phyloP scores from a whole-genome alignment of 1,284 basidiomycete species.

The Ustanciosporium gigantosporum region DNA sequence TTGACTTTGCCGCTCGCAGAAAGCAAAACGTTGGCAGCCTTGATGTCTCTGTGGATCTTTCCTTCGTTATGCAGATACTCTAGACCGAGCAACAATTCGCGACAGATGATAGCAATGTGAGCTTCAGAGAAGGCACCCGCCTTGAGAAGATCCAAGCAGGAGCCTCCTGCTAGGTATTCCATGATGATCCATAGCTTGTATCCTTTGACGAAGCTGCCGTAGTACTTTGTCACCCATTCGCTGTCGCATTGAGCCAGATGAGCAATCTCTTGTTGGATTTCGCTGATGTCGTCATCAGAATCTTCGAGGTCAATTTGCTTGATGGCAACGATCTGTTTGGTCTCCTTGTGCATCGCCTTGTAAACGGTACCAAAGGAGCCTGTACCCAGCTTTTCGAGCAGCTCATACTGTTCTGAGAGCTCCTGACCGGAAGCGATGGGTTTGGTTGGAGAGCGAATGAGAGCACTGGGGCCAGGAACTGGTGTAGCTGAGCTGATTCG shows the following conservation, averaged over 20 bases:
- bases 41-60: conserved; percentile 98
- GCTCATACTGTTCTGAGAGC: conserved; percentile 71
- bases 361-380: conserved; percentile 96
- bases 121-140: conserved; percentile 84
- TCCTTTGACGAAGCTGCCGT: conserved; percentile 91
- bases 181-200: conserved; percentile 99
- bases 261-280: conserved; percentile 93
- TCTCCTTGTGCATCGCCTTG: conserved; percentile 87
- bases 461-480: conserved; percentile 28
- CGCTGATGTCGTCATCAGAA: conserved; percentile 57
- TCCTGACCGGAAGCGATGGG: conserved; percentile 39
- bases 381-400: conserved; percentile 94
- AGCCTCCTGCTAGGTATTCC: conserved; percentile 98
- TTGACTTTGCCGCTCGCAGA: conserved; percentile 90
- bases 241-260: conserved; percentile 94
- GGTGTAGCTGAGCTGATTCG: conserved; percentile 29
- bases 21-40: conserved; percentile 92
- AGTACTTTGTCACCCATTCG: conserved; percentile 92
- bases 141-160: conserved; percentile 91
- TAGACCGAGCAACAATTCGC: conserved; percentile 88
- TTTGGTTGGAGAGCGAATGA: conserved; percentile 16
- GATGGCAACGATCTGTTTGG: conserved; percentile 91
- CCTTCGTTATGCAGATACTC: conserved; percentile 92
- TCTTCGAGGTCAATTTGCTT: conserved; percentile 80
- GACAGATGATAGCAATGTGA: conserved; percentile 90